Percentiles rank a stretch among this genome's conserved stretches.
phyloP scores from a whole-genome alignment of 768 basidiomycete species.

The Astraeus odoratus region DNA sequence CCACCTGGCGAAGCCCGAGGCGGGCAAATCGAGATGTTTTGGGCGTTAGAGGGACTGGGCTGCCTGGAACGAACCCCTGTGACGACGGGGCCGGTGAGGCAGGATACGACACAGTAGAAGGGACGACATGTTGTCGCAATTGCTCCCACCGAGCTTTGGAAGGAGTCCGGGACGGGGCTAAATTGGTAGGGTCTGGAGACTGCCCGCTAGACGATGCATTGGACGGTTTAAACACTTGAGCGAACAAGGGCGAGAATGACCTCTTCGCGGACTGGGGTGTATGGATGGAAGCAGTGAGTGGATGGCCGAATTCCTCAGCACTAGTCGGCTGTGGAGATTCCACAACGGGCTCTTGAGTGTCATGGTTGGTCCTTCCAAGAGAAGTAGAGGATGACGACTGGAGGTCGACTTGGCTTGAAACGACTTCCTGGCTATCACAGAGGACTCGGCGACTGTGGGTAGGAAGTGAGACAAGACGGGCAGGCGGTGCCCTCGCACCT shows the following conservation, averaged over 20 bases:
- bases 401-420: not conserved
- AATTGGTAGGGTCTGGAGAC: conserved; percentile 1
- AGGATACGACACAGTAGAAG: conserved; percentile 18
- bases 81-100: conserved; percentile 15
- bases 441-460: not conserved
- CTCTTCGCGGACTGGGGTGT: conserved; percentile 4
- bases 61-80: conserved; percentile 2
- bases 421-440: not conserved
- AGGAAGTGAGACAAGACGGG: conserved; percentile 20
- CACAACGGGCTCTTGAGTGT: conserved; percentile 2
- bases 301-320: not conserved
- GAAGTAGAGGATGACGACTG: not conserved
- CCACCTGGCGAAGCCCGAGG: conserved; percentile 56
- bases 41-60: conserved; percentile 31
- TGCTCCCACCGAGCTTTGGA: conserved; percentile 45
- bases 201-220: not conserved
- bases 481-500: conserved; percentile 1
- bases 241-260: conserved; percentile 5
- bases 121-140: conserved; percentile 48
- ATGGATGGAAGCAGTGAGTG: not conserved
- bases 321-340: conserved; percentile 2
- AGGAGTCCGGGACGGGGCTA: conserved; percentile 16
- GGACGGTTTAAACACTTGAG: conserved; percentile 6
- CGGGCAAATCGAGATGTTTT: conserved; percentile 45
- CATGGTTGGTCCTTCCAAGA: not conserved